These are phyloP conservation scores for Candida maesae DNA, from an alignment of 805 yeast species.

Conservation along the genomic window DNA sequence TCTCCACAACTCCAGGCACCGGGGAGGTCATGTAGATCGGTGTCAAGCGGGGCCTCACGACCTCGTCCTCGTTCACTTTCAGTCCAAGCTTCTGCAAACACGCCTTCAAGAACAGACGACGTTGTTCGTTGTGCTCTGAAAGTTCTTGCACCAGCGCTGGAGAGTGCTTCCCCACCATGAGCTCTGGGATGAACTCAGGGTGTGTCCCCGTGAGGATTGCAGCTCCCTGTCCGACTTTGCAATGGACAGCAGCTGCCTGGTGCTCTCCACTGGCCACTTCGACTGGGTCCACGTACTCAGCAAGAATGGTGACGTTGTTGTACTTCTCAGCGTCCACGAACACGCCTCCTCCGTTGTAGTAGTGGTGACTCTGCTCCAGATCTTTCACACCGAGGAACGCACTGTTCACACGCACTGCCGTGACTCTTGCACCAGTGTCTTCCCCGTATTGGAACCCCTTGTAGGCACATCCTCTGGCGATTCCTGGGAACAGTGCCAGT, in stretches of 20 bases:
- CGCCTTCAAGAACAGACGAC: conserved; percentile 54
- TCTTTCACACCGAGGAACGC: conserved; percentile 28
- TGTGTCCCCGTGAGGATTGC: conserved; percentile 83
- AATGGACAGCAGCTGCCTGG: conserved; percentile 70
- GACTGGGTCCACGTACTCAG: conserved; percentile 54
- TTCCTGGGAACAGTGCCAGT: conserved; percentile 77
- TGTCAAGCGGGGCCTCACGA: conserved; percentile 59
- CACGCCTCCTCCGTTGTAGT: conserved; percentile 88
- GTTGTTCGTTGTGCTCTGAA: conserved; percentile 37
- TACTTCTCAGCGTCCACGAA: conserved; percentile 71
- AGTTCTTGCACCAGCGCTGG: conserved; percentile 39
- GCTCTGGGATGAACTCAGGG: conserved; percentile 74
- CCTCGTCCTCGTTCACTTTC: conserved; percentile 53
- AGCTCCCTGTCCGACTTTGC: conserved; percentile 67
- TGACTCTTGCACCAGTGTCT: conserved; percentile 72
- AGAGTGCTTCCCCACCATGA: conserved; percentile 38
- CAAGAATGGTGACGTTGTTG: conserved; percentile 65
- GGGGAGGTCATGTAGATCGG: conserved; percentile 56
- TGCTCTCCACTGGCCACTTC: conserved; percentile 43
- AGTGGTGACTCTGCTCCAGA: conserved; percentile 33
- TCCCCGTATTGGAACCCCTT: conserved; percentile 77
- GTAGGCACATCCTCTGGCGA: conserved; percentile 75
- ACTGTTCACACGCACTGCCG: conserved; percentile 38
- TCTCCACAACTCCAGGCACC: conserved; percentile 26
- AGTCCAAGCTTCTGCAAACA: conserved; percentile 62